Evolutionary conservation across 1,284 basidiomycete species (phyloP).

Genomic region (Ceratobasidium papillatum): DNA sequence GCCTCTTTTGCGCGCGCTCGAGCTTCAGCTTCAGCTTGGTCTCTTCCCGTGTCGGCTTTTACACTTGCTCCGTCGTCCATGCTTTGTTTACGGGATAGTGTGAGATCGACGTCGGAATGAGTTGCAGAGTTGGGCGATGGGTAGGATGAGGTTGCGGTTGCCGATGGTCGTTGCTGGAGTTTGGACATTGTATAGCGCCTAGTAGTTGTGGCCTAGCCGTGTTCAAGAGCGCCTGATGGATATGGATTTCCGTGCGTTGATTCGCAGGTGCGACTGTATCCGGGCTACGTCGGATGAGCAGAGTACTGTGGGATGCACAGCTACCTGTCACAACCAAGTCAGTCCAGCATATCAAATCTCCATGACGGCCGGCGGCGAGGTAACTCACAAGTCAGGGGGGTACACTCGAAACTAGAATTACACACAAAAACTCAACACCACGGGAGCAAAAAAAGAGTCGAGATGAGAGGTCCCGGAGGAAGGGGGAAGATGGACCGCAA

Average conservation of each 20-base stretch:
- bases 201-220: neutral
- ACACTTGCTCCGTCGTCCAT: constrained; percentile 12
- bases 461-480: too few species aligned
- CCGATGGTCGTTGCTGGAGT: neutral
- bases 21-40: neutral
- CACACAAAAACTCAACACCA: neutral
- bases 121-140: constrained; percentile 9
- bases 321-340: neutral
- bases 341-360: neutral
- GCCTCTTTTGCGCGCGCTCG: constrained; percentile 28
- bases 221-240: neutral
- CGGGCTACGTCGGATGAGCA: too few species aligned
- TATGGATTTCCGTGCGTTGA: too few species aligned
- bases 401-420: neutral
- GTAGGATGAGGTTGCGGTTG: constrained; percentile 16
- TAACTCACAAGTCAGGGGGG: neutral
- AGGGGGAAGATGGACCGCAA: too few species aligned
- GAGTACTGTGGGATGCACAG: too few species aligned
- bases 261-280: too few species aligned
- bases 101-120: constrained; percentile 9
- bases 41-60: constrained; percentile 22
- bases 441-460: neutral
- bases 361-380: too few species aligned
- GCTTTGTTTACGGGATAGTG: constrained; percentile 12
- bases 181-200: neutral